phyloP scores from a whole-genome alignment of 73 alveolate species.

The Durusdinium trenchii region DNA sequence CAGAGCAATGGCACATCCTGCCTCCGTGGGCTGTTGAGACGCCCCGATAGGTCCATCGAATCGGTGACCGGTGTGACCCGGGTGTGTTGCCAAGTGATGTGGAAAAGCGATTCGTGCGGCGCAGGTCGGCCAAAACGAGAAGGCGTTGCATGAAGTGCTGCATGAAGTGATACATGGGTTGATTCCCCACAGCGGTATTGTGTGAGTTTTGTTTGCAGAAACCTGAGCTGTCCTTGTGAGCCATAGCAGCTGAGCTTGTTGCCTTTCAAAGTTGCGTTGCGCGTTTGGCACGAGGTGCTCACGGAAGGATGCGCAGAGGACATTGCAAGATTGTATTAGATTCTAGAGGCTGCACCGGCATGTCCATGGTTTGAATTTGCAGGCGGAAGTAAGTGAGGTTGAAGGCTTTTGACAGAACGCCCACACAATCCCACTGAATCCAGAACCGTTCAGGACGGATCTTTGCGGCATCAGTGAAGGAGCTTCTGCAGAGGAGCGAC shows the following conservation, averaged over 20 bases:
- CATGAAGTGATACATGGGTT: too few relatives aligned
- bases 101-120: too few relatives aligned
- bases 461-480: conserved; percentile 61
- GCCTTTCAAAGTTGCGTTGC: neutral
- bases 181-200: too few relatives aligned
- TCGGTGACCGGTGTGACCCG: too few relatives aligned
- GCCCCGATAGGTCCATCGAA: too few relatives aligned
- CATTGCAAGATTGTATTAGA: neutral
- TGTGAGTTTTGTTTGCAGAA: too few relatives aligned
- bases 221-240: neutral
- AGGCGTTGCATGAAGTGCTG: too few relatives aligned
- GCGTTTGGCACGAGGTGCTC: neutral
- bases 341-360: neutral
- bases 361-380: too few relatives aligned
- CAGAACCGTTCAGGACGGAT: neutral
- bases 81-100: too few relatives aligned
- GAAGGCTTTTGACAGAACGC: neutral
- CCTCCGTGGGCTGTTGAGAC: conserved; percentile 67
- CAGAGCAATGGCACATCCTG: conserved; percentile 74
- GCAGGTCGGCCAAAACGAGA: too few relatives aligned
- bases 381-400: too few relatives aligned
- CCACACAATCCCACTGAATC: neutral
- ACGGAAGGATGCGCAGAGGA: conserved; percentile 43
- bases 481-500: neutral
- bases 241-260: neutral